Evolutionary conservation across 1,139 yeast species (phyloP).

Genomic region (Yamadazyma friedrichii): DNA sequence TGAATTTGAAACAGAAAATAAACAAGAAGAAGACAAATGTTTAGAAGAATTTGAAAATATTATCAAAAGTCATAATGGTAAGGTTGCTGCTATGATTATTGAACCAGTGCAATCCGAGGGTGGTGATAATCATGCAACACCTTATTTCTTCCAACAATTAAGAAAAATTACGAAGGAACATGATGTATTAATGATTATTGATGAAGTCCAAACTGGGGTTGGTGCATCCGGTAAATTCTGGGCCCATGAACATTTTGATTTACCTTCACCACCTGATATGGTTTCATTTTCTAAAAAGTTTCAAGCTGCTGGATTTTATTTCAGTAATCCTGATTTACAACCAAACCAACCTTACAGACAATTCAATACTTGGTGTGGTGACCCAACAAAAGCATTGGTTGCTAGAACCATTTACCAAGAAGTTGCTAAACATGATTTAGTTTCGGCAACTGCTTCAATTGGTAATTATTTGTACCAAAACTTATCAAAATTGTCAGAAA

Average conservation of each 20-base stretch:
- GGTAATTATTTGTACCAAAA: constrained; percentile 62
- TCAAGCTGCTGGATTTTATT: constrained; percentile 85
- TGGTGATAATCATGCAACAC: constrained; percentile 82
- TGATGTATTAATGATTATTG: constrained; percentile 69
- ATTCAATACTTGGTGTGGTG: constrained; percentile 92
- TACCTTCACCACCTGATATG: constrained; percentile 72
- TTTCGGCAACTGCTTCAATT: constrained; percentile 52
- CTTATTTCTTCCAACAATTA: constrained; percentile 72
- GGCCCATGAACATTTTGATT: constrained; percentile 83
- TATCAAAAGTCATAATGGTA: constrained; percentile 43
- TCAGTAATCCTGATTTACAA: constrained; percentile 64
- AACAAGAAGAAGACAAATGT: constrained; percentile 60
- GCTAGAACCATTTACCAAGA: constrained; percentile 71
- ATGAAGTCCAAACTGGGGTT: constrained; percentile 86
- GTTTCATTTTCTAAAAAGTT: constrained; percentile 84
- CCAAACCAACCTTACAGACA: constrained; percentile 78
- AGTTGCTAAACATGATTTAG: constrained; percentile 58
- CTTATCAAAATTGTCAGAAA: constrained; percentile 48
- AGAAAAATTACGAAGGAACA: constrained; percentile 68
- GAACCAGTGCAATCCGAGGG: constrained; percentile 89
- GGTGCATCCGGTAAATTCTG: constrained; percentile 84
- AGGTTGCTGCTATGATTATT: constrained; percentile 69
- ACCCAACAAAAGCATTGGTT: constrained; percentile 73
- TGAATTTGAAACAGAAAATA: constrained; percentile 50
- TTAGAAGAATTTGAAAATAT: constrained; percentile 54